Evolutionary conservation across 2,329 filamentous ascomycete species (phyloP), one percentile per base, ranked within the genome.

Genomic region (Apiospora koreana): DNA sequence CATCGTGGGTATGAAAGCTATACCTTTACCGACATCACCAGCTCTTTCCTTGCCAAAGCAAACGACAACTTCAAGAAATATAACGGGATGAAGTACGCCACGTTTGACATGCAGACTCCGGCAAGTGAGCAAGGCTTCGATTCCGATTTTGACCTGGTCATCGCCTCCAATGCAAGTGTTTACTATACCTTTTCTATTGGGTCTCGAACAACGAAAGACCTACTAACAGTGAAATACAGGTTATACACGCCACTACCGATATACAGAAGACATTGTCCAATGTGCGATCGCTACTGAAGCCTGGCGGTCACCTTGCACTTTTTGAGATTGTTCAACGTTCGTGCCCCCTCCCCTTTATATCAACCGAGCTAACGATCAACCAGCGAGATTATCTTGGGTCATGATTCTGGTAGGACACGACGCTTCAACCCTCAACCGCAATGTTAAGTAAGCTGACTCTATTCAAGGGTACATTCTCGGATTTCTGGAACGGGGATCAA

Each of bases 41-140:
- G 68, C 21, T 71, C 69, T n/a, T 73, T 74, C 66, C 73, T 75
- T 41, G 46, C 45, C 0, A 38, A 28, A 21, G 70, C 71, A 8
- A 67, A 69, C 18, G 68, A 72, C 25, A 43, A 64, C 1, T 73
- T 74, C 66, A 12, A 35, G 2, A 21, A 69, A 6, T 74, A 77
- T 68, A 69, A 75, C 1, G 72, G 74, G 28, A 76, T 84, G 70
- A 69, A 75, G 7, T 83, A 77, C 70, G 74, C 75, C 42, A 72
- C 74, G 2, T 71, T 74, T 1, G 76, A 83, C 65, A 72, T 80
- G n/a, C 74, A 78, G 28, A 69, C 73, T 21, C 64, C 69, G n/a
- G 45, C 38, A 3, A 23, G 12, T 4, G 54, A 67, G 45, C 45
- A 46, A 5, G 68, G 70, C 23, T 64, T 38, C 14, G 21, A 21